Base-by-base conservation (phyloP, 768 basidiomycete species). In the Mycena alexandri region DNA sequence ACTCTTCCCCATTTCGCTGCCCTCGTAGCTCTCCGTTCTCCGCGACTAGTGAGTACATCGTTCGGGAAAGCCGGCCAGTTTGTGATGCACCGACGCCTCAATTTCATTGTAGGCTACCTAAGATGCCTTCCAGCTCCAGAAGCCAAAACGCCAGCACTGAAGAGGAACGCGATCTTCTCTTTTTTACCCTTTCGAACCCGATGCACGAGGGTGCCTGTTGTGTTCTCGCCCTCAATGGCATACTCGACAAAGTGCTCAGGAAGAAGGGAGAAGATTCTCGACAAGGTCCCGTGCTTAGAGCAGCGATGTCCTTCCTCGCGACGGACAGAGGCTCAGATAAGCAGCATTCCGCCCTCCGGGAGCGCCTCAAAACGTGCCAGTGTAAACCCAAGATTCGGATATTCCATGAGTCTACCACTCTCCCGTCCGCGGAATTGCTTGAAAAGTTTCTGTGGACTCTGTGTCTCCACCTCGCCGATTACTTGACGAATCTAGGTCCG, bases 171-270 rank as follows among this genome's bases (percentile, higher is more conserved):
- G 47, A 21, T 33, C 46, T 56, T 29, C 36, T 57, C 54, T 14
- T 64, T n/a, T 64, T 64, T 11, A 56, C 43, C 63, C 24, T 64
- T 10, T 50, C 24, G 46, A 64, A 64, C 34, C 63, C 63, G 10
- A 57, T 57, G 54, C 63, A 64, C n/a, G 47, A 56, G 7, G 63
- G 25, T 16, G 63, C 63, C 16, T 56, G 54, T 38, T 64, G 54
- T 43, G 38, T 43, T 42, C 34, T 48, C 3, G 54, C 19, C 4
- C 16, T 64, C 12, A 41, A 22, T 22, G 24, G 17, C 8, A 25
- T 64, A 9, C 55, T 64, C n/a, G 38, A 43, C 24, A 57, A 64
- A 44, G 43, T 54, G 22, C 47, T 48, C 34, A 17, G 47, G 24
- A 41, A 42, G 44, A 21, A 21, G 16, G 62, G 46, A 54, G 63